Base-by-base conservation (phyloP, 768 basidiomycete genomes). In the Saitozyma sp. region DNA sequence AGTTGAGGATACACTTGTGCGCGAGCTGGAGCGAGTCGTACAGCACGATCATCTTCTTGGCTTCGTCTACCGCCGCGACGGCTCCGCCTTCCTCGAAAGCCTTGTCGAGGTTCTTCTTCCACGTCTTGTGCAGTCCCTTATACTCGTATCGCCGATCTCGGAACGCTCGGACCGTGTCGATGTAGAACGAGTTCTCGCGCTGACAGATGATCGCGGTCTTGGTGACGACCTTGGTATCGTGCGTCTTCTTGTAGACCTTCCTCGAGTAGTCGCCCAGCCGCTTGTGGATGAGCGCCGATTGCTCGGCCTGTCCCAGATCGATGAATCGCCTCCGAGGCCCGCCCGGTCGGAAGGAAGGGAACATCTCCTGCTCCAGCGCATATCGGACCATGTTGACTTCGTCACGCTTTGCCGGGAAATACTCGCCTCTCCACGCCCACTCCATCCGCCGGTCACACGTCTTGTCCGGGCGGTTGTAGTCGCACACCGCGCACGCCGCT, bases 381-480 rank as follows among this genome's bases (percentile, higher is more conserved):
- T 96, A 91, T 75, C 88, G 89, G 76, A 99, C 93, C 96, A 99
- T 99, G 82, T 98, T 98, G 80, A 86, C 94, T 75, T 99, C 96
- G 80, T 98, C 96, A 17, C 96, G 83, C 67, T 92, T 90, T 0
- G 96, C 93, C 9, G 96, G 96, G 82, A 98, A 98, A 78, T 88
- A 99, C 72, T 98, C 96, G 58, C 96, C 96, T 77, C 96, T 83
- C 96, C 96, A 99, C 0, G 96, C 94, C 96, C 96, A 99, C 50
- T 92, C 88, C 74, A 99, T 84, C 42, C 90, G 85, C 51, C 96
- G 83, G 76, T 98, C 96, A 79, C 96, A 99, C 10, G 86, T 85
- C 82, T 99, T 99, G 19, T 91, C 92, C 0, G 96, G 94, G 9
- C 94, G 86, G 72, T 99, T 99, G 79, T 89, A 98, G 80, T 99